phyloP scores from a whole-genome alignment of 169 alveolate genomes.

The Amoebophrya sp. region DNA sequence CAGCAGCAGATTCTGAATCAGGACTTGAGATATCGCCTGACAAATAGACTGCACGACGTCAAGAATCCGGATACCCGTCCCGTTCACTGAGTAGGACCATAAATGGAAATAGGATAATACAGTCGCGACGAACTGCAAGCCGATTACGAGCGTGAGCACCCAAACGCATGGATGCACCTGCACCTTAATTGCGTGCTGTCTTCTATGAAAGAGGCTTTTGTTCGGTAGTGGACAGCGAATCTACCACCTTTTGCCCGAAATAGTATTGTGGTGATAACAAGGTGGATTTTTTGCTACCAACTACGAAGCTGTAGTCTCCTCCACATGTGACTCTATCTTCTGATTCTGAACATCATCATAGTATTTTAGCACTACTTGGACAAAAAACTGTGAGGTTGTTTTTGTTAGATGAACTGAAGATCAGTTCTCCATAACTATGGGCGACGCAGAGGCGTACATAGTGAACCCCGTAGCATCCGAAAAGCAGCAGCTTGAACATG shows the following conservation, averaged over 20 bases:
- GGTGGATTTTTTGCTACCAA: too few species aligned
- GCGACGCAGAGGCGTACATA: too few species aligned
- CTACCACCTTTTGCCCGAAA: not conserved
- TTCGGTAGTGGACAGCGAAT: not conserved
- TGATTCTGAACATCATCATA: too few species aligned
- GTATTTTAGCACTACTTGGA: too few species aligned
- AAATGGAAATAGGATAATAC: not conserved
- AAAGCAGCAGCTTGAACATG: not conserved
- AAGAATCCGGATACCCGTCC: conserved; percentile 15
- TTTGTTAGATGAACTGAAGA: too few species aligned
- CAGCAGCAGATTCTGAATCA: not conserved
- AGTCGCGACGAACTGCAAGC: not conserved
- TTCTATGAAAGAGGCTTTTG: too few species aligned
- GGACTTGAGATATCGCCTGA: not conserved
- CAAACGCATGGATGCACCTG: conserved; percentile 2
- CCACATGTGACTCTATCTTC: too few species aligned
- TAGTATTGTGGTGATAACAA: too few species aligned
- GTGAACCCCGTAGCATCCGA: not conserved
- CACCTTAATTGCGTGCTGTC: not conserved
- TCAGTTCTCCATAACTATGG: too few species aligned
- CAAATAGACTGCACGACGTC: too few species aligned
- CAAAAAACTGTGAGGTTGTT: too few species aligned
- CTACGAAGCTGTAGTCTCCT: too few species aligned
- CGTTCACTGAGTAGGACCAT: not conserved
- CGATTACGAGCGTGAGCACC: conserved; percentile 5